Evolutionary conservation across 495 filamentous ascomycete species (phyloP).

Genomic region (Xylaria cubensis): DNA sequence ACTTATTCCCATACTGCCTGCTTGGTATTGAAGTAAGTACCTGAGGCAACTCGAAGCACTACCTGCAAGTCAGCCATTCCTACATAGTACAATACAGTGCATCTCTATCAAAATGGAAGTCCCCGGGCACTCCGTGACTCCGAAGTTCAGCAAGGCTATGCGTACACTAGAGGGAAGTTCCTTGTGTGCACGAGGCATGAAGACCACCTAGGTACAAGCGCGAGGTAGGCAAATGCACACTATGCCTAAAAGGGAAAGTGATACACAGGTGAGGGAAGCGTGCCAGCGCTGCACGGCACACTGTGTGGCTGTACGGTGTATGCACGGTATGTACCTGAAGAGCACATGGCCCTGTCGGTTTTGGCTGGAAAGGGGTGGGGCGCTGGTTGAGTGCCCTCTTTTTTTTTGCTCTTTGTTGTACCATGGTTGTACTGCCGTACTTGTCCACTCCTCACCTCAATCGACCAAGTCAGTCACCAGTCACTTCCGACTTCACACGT

Average conservation of each 20-base stretch:
- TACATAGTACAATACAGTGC: background rate
- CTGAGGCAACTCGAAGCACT: background rate
- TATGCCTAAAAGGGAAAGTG: conserved; percentile 26
- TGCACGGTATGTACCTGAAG: conserved; percentile 21
- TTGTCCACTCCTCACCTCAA: conserved; percentile 9
- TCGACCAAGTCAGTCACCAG: background rate
- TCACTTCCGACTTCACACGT: conserved; percentile 1
- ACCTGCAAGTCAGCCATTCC: background rate
- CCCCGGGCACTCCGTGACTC: conserved; percentile 8
- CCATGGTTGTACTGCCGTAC: conserved; percentile 2
- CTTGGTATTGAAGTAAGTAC: background rate
- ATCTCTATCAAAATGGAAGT: background rate
- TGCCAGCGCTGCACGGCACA: conserved; percentile 8
- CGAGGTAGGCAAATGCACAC: conserved; percentile 15
- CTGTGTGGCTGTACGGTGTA: conserved; percentile 10
- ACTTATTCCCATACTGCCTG: background rate
- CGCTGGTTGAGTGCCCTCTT: background rate
- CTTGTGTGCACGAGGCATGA: conserved; percentile 22
- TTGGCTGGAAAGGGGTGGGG: conserved; percentile 22
- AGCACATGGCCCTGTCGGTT: conserved; percentile 29
- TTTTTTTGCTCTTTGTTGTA: conserved; percentile 11
- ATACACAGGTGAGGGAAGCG: conserved; percentile 12
- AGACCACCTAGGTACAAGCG: background rate
- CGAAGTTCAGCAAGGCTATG: background rate
- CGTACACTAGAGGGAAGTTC: background rate